Evolutionary conservation across 148 eudicot species (phyloP).

Genomic region (Fagopyrum homotropicum): DNA sequence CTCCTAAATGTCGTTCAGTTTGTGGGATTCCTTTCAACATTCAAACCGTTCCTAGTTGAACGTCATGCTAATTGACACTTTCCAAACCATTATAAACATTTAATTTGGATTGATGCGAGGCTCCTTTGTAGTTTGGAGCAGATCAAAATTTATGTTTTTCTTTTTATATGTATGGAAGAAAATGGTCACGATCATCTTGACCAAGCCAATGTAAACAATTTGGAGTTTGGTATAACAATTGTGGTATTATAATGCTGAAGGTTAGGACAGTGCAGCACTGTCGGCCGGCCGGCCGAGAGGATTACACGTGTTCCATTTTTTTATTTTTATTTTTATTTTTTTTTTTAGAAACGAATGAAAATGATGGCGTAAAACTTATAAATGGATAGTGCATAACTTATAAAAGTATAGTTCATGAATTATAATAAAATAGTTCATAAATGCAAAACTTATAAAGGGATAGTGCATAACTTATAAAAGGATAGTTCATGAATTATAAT

Average conservation of each 20-base stretch:
- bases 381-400: no score
- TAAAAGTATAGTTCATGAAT: no score
- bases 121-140: background rate
- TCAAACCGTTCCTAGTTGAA: conserved; percentile 31
- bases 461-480: no score
- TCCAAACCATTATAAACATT: background rate
- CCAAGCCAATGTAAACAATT: background rate
- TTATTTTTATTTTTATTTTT: no score
- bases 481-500: no score
- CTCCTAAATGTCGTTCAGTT: conserved; percentile 22
- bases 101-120: background rate
- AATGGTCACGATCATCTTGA: conserved; percentile 2
- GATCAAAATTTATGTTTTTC: background rate
- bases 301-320: no score
- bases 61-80: background rate
- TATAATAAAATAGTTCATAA: no score
- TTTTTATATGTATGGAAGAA: background rate
- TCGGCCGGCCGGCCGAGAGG: no score
- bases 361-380: no score
- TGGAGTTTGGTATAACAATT: background rate
- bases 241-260: background rate
- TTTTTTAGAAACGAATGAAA: no score
- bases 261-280: background rate
- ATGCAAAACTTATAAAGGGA: no score
- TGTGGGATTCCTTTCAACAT: conserved; percentile 24